phyloP scores from a whole-genome alignment of 768 basidiomycete genomes.

The Plicaturopsis crispa region DNA sequence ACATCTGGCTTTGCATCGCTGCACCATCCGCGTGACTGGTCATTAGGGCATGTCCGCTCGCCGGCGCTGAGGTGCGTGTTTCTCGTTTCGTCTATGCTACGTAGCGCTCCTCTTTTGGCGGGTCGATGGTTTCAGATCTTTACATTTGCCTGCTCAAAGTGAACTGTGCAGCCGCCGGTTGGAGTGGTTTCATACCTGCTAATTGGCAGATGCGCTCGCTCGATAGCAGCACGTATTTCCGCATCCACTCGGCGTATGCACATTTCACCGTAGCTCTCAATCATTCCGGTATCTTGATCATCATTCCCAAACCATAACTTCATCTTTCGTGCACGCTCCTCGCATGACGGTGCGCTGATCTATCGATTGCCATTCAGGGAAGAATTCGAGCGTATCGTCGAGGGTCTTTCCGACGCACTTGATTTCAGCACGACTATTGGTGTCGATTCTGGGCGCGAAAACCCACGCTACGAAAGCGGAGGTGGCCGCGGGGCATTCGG shows the following conservation, averaged over 20 bases:
- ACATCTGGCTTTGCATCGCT: constrained; percentile 92
- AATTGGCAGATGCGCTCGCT: too few species aligned
- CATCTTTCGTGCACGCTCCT: neutral
- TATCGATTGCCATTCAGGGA: constrained; percentile 32
- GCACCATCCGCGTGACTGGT: constrained; percentile 88
- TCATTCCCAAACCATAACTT: too few species aligned
- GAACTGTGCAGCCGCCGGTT: too few species aligned
- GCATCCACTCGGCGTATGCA: too few species aligned
- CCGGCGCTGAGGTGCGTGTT: constrained; percentile 55
- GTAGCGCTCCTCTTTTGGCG: too few species aligned
- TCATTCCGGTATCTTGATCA: too few species aligned
- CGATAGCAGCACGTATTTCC: too few species aligned
- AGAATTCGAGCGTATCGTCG: constrained; percentile 83
- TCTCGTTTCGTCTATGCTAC: too few species aligned
- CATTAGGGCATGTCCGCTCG: constrained; percentile 84
- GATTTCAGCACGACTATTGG: constrained; percentile 92
- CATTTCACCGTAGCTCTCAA: too few species aligned
- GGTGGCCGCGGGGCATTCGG: constrained; percentile 67
- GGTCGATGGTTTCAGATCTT: too few species aligned
- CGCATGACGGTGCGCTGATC: neutral
- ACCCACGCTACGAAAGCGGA: constrained; percentile 57
- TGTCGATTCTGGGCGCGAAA: constrained; percentile 41
- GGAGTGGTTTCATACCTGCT: too few species aligned
- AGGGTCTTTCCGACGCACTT: constrained; percentile 81
- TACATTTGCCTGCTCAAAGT: too few species aligned